phyloP scores from a whole-genome alignment of 2,329 filamentous ascomycete genomes.

The Trichophyton simii region DNA sequence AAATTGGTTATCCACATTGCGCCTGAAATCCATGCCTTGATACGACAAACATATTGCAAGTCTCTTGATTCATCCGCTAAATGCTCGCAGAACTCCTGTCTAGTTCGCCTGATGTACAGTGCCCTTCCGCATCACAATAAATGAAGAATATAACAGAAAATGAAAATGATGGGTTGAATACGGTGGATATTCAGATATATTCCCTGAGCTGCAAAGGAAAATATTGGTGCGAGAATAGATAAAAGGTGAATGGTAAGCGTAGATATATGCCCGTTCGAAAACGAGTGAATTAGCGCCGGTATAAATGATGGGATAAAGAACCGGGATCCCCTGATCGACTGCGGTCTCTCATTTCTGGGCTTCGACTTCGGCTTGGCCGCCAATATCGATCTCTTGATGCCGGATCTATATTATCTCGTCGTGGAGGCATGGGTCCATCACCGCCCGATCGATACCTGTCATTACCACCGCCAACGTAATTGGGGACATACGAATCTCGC shows the following conservation, averaged over 20 bases:
- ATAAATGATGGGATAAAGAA: constrained; percentile 8
- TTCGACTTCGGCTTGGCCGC: constrained; percentile 10
- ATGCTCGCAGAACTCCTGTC: not conserved
- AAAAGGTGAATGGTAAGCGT: no score
- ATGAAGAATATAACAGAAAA: not conserved
- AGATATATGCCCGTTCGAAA: not conserved
- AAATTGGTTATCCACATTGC: not conserved
- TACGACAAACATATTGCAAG: not conserved
- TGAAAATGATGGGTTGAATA: not conserved
- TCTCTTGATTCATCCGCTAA: not conserved
- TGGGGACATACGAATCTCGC: constrained; percentile 28
- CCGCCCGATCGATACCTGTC: constrained; percentile 7
- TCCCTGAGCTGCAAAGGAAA: not conserved
- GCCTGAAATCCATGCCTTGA: not conserved
- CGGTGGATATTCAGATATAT: not conserved
- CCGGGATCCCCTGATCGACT: constrained; percentile 6
- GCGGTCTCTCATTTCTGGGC: constrained; percentile 9
- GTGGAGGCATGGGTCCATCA: constrained; percentile 3
- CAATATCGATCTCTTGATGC: constrained; percentile 9
- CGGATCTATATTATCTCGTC: constrained; percentile 8
- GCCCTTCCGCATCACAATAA: not conserved
- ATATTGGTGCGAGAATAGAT: not conserved
- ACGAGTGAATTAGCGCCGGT: constrained; percentile 7
- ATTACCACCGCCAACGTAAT: constrained; percentile 17
- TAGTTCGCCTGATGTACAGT: not conserved